Evolutionary conservation across 176 grass and related monocot species (phyloP).

Genomic region (Musa itinerans): DNA sequence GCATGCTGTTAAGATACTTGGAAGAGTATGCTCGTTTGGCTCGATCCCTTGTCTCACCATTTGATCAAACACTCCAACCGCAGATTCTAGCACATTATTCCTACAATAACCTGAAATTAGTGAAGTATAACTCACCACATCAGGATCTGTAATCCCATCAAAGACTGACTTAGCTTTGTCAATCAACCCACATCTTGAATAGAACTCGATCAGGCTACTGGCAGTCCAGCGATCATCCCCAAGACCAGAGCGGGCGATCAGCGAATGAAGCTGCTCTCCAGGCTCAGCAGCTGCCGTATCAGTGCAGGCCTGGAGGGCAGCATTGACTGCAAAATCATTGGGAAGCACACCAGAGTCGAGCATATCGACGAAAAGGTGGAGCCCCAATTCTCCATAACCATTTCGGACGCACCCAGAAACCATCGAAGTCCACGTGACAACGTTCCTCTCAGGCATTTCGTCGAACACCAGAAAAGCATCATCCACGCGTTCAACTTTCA

Average conservation of each 20-base stretch:
- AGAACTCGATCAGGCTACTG: conserved; percentile 48
- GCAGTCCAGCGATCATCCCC: conserved; percentile 32
- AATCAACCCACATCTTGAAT: conserved; percentile 42
- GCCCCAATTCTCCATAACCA: conserved; percentile 6
- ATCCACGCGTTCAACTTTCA: conserved; percentile 3
- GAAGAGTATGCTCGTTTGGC: conserved; percentile 62
- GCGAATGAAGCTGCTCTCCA: conserved; percentile 61
- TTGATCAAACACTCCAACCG: conserved; percentile 22
- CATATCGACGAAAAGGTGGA: conserved; percentile 41
- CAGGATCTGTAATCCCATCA: conserved; percentile 30
- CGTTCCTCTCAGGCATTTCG: conserved; percentile 54
- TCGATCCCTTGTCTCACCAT: conserved; percentile 37
- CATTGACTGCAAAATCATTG: conserved; percentile 67
- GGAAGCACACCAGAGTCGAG: conserved; percentile 32
- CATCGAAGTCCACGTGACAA: conserved; percentile 67
- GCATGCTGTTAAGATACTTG: conserved; percentile 40
- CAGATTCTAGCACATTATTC: conserved; percentile 26
- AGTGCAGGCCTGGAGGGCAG: conserved; percentile 53
- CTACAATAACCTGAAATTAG: conserved; percentile 53
- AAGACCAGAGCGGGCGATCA: conserved; percentile 38
- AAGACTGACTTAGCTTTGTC: conserved; percentile 32
- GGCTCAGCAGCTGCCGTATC: conserved; percentile 17
- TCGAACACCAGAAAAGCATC: conserved; percentile 30
- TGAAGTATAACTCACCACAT: conserved; percentile 67
- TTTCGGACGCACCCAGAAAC: conserved; percentile 45